Evolutionary conservation across 495 filamentous ascomycete genomes (phyloP).

Genomic region (Filosporella fistucella): DNA sequence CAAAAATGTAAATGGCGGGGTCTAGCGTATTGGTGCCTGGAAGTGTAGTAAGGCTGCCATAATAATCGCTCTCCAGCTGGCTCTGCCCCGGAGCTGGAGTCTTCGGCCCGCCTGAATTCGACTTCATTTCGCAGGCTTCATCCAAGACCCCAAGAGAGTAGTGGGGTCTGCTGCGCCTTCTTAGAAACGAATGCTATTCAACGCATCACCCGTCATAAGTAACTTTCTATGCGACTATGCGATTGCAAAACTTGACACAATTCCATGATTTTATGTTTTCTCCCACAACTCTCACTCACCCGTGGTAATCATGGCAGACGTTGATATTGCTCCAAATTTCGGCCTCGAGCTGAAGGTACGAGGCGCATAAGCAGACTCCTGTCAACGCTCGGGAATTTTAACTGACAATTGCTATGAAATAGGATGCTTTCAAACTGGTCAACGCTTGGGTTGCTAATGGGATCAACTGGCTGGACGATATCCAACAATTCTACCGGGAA

Average conservation of each 20-base stretch:
- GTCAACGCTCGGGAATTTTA: background rate
- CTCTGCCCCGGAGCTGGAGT: no score
- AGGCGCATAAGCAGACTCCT: conserved; percentile 7
- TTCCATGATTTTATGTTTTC: conserved; percentile 11
- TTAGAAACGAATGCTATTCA: background rate
- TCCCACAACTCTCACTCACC: background rate
- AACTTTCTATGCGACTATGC: conserved; percentile 7
- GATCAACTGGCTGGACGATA: conserved; percentile 92
- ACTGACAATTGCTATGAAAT: background rate
- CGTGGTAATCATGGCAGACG: conserved; percentile 60
- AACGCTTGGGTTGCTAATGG: conserved; percentile 87
- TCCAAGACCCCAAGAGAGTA: background rate
- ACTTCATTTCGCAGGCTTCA: background rate
- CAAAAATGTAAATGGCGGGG: no score
- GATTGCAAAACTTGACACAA: conserved; percentile 2
- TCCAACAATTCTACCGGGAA: conserved; percentile 96
- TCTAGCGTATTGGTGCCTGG: no score
- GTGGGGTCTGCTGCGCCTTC: conserved; percentile 14
- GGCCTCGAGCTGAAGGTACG: conserved; percentile 86
- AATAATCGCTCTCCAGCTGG: no score
- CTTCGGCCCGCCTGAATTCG: no score
- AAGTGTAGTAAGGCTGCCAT: no score
- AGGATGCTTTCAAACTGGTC: conserved; percentile 91
- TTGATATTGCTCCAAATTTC: conserved; percentile 72
- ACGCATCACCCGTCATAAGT: background rate